A percentile compares a stretch with the other conserved stretches of the same genome.
Conservation (phyloP, 352 stramenopile species). For the Pythium phragmitis region DNA sequence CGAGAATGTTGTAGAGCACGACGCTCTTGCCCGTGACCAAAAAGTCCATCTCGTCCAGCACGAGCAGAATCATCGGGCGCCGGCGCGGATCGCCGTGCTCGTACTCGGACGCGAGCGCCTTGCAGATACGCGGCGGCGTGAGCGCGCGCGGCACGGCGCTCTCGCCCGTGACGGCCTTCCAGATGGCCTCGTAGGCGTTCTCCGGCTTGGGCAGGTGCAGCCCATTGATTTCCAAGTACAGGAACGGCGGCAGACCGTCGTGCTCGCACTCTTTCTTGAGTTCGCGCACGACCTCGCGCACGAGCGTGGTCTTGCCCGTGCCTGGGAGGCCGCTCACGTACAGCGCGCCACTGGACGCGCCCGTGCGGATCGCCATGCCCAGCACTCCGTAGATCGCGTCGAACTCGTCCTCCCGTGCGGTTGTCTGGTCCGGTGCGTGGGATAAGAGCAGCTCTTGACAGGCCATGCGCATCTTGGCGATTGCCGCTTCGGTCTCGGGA, state of each 20-base stretch:
- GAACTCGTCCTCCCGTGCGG: conserved; percentile 60
- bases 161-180: conserved; percentile 43
- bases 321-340: conserved; percentile 75
- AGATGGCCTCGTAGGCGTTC: conserved; percentile 62
- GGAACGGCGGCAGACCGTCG: conserved; percentile 42
- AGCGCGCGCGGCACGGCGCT: conserved; percentile 27
- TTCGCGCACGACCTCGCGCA: conserved; percentile 62
- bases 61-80: conserved; percentile 54
- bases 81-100: conserved; percentile 31
- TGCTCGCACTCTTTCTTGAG: conserved; percentile 40
- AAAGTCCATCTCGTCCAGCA: conserved; percentile 82
- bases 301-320: conserved; percentile 68
- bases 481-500: conserved; percentile 4
- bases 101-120: conserved; percentile 50
- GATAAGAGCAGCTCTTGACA: conserved; percentile 66
- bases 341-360: conserved; percentile 50
- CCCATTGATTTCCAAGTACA: conserved; percentile 69
- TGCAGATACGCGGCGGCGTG: conserved; percentile 37
- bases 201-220: conserved; percentile 68
- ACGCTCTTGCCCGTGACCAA: conserved; percentile 70
- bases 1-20: conserved; percentile 79
- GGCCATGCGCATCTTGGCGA: conserved; percentile 47
- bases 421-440: conserved; percentile 50
- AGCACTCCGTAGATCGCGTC: conserved; percentile 56
- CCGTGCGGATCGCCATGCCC: conserved; percentile 46